Evolutionary conservation across 2,329 filamentous ascomycete species (phyloP).

Genomic region (Fusarium falciforme): DNA sequence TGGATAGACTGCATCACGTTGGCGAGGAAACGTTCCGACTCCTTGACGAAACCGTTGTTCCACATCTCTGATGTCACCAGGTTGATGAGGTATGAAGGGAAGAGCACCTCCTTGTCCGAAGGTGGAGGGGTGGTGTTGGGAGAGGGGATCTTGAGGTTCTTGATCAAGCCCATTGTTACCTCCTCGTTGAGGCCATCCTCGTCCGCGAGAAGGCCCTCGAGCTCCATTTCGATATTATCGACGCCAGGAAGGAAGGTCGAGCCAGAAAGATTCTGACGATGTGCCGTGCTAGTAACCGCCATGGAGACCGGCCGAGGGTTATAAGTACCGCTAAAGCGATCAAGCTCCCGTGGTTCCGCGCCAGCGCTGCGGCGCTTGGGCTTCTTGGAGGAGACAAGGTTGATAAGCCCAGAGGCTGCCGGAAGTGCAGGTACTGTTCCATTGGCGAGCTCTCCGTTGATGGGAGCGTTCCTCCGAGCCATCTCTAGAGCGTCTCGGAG

Average conservation of each 20-base stretch:
- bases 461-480: constrained; percentile 80
- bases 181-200: constrained; percentile 97
- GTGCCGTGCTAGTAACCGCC: constrained; percentile 78
- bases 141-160: constrained; percentile 94
- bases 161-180: constrained; percentile 94
- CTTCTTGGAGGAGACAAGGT: constrained; percentile 96
- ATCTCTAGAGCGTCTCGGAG: constrained; percentile 93
- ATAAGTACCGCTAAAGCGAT: constrained; percentile 92
- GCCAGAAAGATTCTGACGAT: constrained; percentile 78
- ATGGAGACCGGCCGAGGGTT: constrained; percentile 97
- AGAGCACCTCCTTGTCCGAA: constrained; percentile 97
- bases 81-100: constrained; percentile 99
- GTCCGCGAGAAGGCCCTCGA: constrained; percentile 92
- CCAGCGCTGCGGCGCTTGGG: constrained; percentile 94
- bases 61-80: constrained; percentile 99
- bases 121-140: constrained; percentile 88
- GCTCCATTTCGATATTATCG: constrained; percentile 94
- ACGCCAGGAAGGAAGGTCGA: constrained; percentile 82
- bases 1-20: constrained; percentile 99
- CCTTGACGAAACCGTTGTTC: constrained; percentile 99
- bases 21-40: constrained; percentile 97
- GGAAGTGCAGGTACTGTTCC: constrained; percentile 58
- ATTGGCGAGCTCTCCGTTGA: constrained; percentile 70
- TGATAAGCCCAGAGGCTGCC: constrained; percentile 84
- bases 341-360: constrained; percentile 83